phyloP scores from a whole-genome alignment of 2,329 filamentous ascomycete genomes.

The Lachnellula occidentalis region DNA sequence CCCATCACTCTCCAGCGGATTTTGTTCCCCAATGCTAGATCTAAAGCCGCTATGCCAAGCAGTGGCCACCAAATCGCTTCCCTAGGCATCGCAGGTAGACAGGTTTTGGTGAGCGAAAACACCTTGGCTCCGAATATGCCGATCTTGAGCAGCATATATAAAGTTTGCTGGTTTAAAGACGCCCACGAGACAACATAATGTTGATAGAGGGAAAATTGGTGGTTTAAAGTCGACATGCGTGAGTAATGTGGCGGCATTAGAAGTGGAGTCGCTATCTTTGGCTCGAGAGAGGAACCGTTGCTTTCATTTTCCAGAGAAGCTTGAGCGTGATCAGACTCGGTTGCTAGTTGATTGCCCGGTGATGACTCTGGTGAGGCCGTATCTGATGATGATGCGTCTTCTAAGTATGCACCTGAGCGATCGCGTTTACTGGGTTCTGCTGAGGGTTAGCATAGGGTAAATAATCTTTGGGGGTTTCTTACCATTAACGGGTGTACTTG shows the following conservation, averaged over 20 bases:
- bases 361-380: conserved; percentile 16
- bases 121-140: conserved; percentile 65
- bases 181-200: conserved; percentile 34
- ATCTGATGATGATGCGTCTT: conserved; percentile 23
- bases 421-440: conserved; percentile 24
- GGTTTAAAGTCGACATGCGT: conserved; percentile 26
- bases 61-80: conserved; percentile 61
- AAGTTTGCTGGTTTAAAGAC: conserved; percentile 28
- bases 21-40: conserved; percentile 43
- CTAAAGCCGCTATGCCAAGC: conserved; percentile 62
- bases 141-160: conserved; percentile 45
- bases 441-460: conserved; percentile 4
- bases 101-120: conserved; percentile 58
- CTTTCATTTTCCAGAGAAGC: neutral
- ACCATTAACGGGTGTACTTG: conserved; percentile 27
- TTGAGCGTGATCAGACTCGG: conserved; percentile 14
- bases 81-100: conserved; percentile 64
- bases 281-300: neutral
- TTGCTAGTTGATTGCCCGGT: conserved; percentile 14
- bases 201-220: conserved; percentile 26
- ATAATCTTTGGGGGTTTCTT: neutral
- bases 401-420: conserved; percentile 25
- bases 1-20: conserved; percentile 34
- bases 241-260: conserved; percentile 37
- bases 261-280: conserved; percentile 30